Conservation (phyloP, 495 filamentous ascomycete genomes). For the Aspergillus mulundensis region DNA sequence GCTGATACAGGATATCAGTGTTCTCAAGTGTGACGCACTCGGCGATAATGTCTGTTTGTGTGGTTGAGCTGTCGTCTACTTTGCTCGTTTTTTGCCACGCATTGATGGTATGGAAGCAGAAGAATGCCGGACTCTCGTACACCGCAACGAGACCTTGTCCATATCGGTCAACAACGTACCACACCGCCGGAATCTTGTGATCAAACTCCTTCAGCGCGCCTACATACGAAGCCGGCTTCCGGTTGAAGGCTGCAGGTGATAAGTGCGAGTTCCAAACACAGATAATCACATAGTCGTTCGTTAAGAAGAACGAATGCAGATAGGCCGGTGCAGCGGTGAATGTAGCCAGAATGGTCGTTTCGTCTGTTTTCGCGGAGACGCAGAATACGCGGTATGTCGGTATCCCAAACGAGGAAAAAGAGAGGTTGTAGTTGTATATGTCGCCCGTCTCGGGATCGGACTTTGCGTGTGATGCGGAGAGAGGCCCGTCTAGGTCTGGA, state of each 20-base stretch:
- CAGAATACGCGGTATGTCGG: constrained; percentile 64
- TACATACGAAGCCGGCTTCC: constrained; percentile 19
- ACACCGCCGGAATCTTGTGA: constrained; percentile 46
- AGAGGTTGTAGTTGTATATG: constrained; percentile 73
- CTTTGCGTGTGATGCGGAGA: constrained; percentile 65
- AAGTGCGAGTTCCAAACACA: constrained; percentile 59
- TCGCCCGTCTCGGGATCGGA: constrained; percentile 68
- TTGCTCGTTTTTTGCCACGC: constrained; percentile 57
- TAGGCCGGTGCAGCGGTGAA: constrained; percentile 57
- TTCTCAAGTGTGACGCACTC: constrained; percentile 55
- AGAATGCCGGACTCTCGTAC: constrained; percentile 59
- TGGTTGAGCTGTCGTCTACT: constrained; percentile 24
- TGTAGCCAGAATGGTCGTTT: constrained; percentile 66
- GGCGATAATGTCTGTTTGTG: constrained; percentile 49
- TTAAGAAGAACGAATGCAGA: constrained; percentile 70
- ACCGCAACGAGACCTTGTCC: constrained; percentile 54
- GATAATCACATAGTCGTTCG: constrained; percentile 60
- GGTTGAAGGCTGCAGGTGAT: constrained; percentile 54
- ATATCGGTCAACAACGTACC: constrained; percentile 65
- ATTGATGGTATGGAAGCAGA: constrained; percentile 75
- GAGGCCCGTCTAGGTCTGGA: constrained; percentile 58
- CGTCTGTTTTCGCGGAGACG: constrained; percentile 53
- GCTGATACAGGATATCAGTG: constrained; percentile 46
- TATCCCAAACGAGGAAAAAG: constrained; percentile 34
- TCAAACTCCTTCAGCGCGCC: constrained; percentile 41